phyloP scores from a whole-genome alignment of 345 rosid genomes.

The Sonneratia caseolaris region DNA sequence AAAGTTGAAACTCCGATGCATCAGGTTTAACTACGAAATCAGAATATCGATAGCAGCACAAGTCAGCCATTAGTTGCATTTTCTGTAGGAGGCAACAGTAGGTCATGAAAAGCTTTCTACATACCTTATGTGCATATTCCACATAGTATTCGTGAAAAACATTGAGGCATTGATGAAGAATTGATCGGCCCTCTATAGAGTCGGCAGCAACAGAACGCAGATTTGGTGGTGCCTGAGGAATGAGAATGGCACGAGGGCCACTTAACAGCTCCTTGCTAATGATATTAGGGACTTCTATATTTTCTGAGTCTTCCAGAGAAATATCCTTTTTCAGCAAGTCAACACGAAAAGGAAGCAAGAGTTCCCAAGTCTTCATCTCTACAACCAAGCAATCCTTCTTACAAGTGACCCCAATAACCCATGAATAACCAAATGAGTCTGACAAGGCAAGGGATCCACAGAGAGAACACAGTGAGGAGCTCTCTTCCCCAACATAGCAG shows the following conservation, averaged over 20 bases:
- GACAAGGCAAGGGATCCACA: slow-evolving; percentile 58
- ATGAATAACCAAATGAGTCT: slow-evolving; percentile 85
- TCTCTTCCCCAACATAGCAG: slow-evolving; percentile 47
- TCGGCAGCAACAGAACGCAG: slow-evolving; percentile 68
- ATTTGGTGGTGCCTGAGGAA: slow-evolving; percentile 68
- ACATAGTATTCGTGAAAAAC: slow-evolving; percentile 92
- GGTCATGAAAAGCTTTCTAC: not conserved
- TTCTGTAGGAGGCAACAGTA: not conserved
- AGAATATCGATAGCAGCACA: not conserved
- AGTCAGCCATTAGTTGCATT: not conserved
- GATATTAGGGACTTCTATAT: slow-evolving; percentile 40
- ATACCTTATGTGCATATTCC: slow-evolving; percentile 94
- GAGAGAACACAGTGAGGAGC: slow-evolving; percentile 39
- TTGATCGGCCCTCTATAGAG: slow-evolving; percentile 80
- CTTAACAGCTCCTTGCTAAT: slow-evolving; percentile 82
- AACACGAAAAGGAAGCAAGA: slow-evolving; percentile 63
- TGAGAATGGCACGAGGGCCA: slow-evolving; percentile 72
- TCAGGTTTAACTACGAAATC: not conserved
- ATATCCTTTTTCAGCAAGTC: slow-evolving; percentile 27
- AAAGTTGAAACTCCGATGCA: not conserved
- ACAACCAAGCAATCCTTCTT: slow-evolving; percentile 67
- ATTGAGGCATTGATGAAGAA: slow-evolving; percentile 78
- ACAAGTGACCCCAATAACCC: slow-evolving; percentile 68
- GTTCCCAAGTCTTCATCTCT: slow-evolving; percentile 82
- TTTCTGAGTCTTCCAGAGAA: slow-evolving; percentile 30